These are phyloP conservation scores for Hippophae rhamnoides DNA, from an alignment of 306 rosid species.

Conservation along the genomic window DNA sequence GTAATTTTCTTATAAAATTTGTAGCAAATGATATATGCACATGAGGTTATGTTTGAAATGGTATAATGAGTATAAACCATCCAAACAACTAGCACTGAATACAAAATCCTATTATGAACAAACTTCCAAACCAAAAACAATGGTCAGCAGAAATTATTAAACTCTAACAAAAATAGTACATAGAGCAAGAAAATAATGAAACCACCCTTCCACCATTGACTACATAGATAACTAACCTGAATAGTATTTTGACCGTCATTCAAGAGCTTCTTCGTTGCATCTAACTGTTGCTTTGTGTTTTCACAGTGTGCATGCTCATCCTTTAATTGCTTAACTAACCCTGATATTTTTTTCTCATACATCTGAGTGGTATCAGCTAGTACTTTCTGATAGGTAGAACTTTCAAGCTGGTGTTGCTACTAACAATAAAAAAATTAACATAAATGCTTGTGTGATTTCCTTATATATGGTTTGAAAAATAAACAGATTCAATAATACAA, in stretches of 20 bases:
- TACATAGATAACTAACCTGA: conserved; percentile 24
- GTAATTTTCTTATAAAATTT: background rate
- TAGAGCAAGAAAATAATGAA: no score
- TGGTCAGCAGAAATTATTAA: no score
- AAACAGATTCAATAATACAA: background rate
- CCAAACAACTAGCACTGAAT: background rate
- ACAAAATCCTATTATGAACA: background rate
- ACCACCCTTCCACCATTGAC: background rate
- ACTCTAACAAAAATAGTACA: no score
- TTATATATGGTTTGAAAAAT: background rate
- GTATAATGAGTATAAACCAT: background rate
- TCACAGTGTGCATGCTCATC: conserved; percentile 26
- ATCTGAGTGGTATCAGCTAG: conserved; percentile 61
- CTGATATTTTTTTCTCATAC: conserved; percentile 52
- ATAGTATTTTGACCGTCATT: conserved; percentile 32
- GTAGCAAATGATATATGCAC: background rate
- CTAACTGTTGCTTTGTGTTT: conserved; percentile 30
- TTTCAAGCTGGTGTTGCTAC: conserved; percentile 57
- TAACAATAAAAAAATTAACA: conserved; percentile 26
- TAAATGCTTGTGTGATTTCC: conserved; percentile 8
- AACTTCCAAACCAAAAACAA: background rate
- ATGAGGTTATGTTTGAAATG: background rate
- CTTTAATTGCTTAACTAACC: conserved; percentile 36
- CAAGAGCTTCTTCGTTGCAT: conserved; percentile 23
- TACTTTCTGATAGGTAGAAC: conserved; percentile 40